Conservation (phyloP, 1,139 yeast genomes). For the Yamadazyma dendronema region DNA sequence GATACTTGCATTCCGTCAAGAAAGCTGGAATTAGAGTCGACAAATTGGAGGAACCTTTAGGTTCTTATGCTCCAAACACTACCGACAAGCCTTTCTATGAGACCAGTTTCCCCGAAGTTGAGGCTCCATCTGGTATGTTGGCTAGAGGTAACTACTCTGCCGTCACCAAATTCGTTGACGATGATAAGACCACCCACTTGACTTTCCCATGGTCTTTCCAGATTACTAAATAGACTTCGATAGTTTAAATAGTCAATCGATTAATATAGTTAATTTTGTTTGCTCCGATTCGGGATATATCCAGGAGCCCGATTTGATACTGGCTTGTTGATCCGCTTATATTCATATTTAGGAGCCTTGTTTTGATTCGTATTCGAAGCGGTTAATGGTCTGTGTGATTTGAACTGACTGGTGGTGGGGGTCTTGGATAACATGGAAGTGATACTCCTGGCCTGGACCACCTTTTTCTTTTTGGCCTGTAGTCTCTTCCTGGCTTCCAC, state of each 20-base stretch:
- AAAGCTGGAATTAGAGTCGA: constrained; percentile 88
- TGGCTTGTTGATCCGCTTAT: not conserved
- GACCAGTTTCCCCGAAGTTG: constrained; percentile 75
- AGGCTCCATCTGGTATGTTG: constrained; percentile 87
- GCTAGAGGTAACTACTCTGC: constrained; percentile 89
- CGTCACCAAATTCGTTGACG: constrained; percentile 80
- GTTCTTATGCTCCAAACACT: constrained; percentile 91
- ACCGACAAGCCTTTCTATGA: constrained; percentile 77
- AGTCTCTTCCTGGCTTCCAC: constrained; percentile 7
- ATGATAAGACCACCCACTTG: constrained; percentile 75
- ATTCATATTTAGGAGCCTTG: not conserved
- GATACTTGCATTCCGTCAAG: constrained; percentile 80
- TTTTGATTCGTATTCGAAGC: not conserved
- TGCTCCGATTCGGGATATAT: not conserved
- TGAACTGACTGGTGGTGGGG: constrained; percentile 1
- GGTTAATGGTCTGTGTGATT: not conserved
- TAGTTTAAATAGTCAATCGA: no score
- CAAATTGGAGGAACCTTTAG: constrained; percentile 83
- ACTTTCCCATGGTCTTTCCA: constrained; percentile 84
- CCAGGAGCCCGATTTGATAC: not conserved
- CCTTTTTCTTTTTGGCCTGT: constrained; percentile 3
- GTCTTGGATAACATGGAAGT: constrained; percentile 1
- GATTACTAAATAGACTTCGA: constrained; percentile 64
- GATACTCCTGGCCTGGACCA: not conserved
- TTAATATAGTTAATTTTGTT: no score